Evolutionary conservation across 169 alveolate species (phyloP).

Genomic region (Babesia ovata): DNA sequence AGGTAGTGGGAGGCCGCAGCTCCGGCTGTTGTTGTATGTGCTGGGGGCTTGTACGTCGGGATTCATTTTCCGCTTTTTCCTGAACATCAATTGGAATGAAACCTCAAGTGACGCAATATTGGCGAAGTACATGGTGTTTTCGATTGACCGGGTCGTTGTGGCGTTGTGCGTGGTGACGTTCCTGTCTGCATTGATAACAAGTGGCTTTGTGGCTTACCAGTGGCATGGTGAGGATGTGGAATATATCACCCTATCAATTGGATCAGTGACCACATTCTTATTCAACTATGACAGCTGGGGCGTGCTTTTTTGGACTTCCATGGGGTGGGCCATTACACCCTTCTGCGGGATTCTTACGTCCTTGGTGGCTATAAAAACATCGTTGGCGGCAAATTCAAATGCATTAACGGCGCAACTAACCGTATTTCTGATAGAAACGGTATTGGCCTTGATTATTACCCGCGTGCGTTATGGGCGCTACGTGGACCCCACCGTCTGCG

Average conservation of each 20-base stretch:
- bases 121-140: background rate
- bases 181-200: background rate
- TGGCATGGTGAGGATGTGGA: background rate
- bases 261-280: background rate
- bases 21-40: slow-evolving; percentile 14
- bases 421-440: background rate
- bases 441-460: background rate
- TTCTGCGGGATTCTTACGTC: slow-evolving; percentile 22
- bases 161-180: background rate
- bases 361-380: background rate
- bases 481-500: background rate
- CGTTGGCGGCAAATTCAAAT: background rate
- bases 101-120: background rate
- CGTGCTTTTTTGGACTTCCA: background rate
- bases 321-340: slow-evolving; percentile 31
- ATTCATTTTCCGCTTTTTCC: background rate
- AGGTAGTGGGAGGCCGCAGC: background rate
- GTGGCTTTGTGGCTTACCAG: background rate
- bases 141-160: background rate
- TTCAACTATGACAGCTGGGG: slow-evolving; percentile 5
- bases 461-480: background rate
- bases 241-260: background rate
- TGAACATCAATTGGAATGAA: background rate
- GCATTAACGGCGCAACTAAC: background rate
- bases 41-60: slow-evolving; percentile 16